phyloP scores from a whole-genome alignment of 768 basidiomycete species.

The Boletus rubroflammeus region DNA sequence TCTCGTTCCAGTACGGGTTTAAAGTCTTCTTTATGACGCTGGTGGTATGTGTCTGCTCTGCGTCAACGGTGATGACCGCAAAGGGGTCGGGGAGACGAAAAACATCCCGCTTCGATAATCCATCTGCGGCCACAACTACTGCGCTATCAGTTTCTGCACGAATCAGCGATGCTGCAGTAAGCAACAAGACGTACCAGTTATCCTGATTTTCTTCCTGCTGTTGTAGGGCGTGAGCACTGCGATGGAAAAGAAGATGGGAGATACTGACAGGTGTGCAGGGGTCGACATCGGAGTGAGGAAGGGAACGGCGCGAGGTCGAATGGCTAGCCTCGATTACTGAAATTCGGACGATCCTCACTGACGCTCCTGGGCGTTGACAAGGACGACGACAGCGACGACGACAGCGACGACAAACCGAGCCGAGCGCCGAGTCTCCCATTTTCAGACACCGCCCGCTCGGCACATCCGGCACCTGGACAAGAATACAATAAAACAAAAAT shows the following conservation, averaged over 20 bases:
- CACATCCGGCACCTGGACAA: conserved; percentile 16
- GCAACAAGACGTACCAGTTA: conserved; percentile 53
- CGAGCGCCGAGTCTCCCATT: conserved; percentile 12
- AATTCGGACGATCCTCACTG: not conserved
- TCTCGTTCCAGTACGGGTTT: conserved; percentile 97
- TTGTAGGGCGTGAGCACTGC: conserved; percentile 11
- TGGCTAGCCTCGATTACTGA: not conserved
- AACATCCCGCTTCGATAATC: conserved; percentile 90
- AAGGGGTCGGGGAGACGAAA: conserved; percentile 97
- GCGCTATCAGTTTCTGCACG: conserved; percentile 4
- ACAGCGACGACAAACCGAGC: conserved; percentile 2
- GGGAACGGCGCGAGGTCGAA: not conserved
- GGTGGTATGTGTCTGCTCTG: conserved; percentile 95
- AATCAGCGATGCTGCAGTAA: not conserved
- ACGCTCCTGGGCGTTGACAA: conserved; percentile 12
- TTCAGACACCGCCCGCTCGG: conserved; percentile 32
- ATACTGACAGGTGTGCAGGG: conserved; percentile 27
- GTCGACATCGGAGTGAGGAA: conserved; percentile 24
- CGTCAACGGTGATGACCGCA: conserved; percentile 97
- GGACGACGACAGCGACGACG: conserved; percentile 19
- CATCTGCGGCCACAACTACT: conserved; percentile 92
- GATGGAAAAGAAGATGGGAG: not conserved
- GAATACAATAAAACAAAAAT: not conserved
- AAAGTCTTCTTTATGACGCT: conserved; percentile 95
- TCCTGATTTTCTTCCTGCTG: conserved; percentile 70